phyloP scores from a whole-genome alignment of 805 yeast species.

The Metschnikowia hibisci region DNA sequence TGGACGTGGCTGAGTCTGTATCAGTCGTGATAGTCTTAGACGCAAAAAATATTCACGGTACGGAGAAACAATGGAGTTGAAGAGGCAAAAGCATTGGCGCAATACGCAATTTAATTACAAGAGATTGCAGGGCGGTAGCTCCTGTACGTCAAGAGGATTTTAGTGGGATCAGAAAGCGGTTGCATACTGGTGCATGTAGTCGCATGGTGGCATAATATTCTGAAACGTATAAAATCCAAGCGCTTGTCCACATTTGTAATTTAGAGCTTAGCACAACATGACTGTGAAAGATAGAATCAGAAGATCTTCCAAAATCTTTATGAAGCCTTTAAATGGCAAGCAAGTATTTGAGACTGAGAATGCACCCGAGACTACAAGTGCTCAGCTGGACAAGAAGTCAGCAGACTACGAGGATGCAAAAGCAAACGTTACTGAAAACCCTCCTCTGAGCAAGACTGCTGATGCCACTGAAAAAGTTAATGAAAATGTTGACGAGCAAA shows the following conservation, averaged over 20 bases:
- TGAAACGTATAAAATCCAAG: neutral
- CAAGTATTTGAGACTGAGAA: neutral
- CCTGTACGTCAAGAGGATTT: slow-evolving; percentile 1
- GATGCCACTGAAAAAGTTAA: slow-evolving; percentile 10
- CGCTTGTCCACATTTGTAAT: neutral
- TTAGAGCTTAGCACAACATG: slow-evolving; percentile 7
- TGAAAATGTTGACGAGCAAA: slow-evolving; percentile 23
- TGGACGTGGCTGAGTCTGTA: too few species aligned
- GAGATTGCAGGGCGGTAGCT: neutral
- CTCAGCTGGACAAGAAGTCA: slow-evolving; percentile 1
- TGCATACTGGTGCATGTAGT: slow-evolving; percentile 3
- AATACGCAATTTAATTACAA: too few species aligned
- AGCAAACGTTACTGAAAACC: slow-evolving; percentile 5
- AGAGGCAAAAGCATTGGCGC: too few species aligned
- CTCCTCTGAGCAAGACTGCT: neutral
- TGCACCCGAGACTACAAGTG: neutral
- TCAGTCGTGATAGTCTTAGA: too few species aligned
- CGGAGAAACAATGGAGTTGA: too few species aligned
- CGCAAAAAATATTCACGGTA: too few species aligned
- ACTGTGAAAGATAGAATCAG: slow-evolving; percentile 17
- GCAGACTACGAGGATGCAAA: neutral
- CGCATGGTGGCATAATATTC: slow-evolving; percentile 2
- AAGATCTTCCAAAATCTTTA: slow-evolving; percentile 16
- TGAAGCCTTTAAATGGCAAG: slow-evolving; percentile 2
- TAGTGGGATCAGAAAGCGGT: slow-evolving; percentile 3